A percentile compares a stretch with the other conserved stretches of the same genome.
phyloP scores from a whole-genome alignment of 148 eudicot species.

The Spergularia marina region DNA sequence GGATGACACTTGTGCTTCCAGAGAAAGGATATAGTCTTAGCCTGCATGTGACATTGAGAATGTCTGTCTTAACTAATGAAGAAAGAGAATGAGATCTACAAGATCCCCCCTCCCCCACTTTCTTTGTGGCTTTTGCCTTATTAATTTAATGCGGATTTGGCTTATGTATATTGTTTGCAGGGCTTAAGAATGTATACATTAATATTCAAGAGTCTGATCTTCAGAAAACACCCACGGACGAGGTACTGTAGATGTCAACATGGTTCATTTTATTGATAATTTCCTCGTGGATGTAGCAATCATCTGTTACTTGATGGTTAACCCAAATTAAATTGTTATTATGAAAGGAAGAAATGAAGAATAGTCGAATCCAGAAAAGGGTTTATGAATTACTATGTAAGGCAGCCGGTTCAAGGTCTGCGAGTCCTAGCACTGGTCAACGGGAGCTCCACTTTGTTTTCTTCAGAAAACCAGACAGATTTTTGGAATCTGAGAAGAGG shows the following conservation, averaged over 20 bases:
- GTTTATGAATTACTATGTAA: conserved; percentile 78
- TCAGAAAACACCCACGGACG: conserved; percentile 62
- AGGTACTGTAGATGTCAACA: conserved; percentile 41
- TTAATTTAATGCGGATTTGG: background rate
- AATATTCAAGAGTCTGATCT: conserved; percentile 72
- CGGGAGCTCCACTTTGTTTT: conserved; percentile 93
- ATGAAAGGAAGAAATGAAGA: conserved; percentile 82
- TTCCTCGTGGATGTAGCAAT: conserved; percentile 2
- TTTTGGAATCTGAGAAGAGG: conserved; percentile 52
- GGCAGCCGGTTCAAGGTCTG: conserved; percentile 49
- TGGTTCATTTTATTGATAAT: background rate
- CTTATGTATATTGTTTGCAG: conserved; percentile 36
- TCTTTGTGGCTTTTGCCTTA: conserved; percentile 1
- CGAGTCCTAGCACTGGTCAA: conserved; percentile 44
- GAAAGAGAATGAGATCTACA: background rate
- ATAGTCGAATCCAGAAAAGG: conserved; percentile 68
- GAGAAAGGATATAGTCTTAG: background rate
- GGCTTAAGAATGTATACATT: conserved; percentile 54
- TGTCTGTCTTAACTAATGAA: background rate
- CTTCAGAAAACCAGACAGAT: conserved; percentile 68
- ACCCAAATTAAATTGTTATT: background rate
- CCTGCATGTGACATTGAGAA: background rate
- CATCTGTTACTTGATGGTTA: background rate
- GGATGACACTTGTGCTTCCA: background rate
- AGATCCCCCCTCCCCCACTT: background rate